Evolutionary conservation across 768 basidiomycete species (phyloP).

Genomic region (Kondoa malvinella): DNA sequence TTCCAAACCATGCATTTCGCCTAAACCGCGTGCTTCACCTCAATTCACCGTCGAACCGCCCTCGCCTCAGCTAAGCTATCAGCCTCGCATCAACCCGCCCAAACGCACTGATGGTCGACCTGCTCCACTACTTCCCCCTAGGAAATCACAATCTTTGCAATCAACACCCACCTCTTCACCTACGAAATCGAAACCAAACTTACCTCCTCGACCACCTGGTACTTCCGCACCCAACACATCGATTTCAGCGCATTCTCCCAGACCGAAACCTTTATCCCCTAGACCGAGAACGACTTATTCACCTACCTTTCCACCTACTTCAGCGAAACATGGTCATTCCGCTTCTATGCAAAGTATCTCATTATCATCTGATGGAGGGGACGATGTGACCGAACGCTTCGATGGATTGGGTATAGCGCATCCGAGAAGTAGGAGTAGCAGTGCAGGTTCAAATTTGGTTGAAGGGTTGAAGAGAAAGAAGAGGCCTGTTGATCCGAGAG

Average conservation of each 20-base stretch:
- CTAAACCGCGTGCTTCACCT: neutral
- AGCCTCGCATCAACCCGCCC: neutral
- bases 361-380: conserved; percentile 1
- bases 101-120: neutral
- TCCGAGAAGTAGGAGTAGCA: too few relatives aligned
- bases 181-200: neutral
- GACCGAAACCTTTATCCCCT: neutral
- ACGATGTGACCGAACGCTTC: neutral
- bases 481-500: neutral
- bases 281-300: neutral
- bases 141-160: neutral
- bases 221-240: neutral
- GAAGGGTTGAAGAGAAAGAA: neutral
- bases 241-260: too few relatives aligned
- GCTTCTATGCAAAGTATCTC: conserved; percentile 4
- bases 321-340: neutral
- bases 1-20: neutral
- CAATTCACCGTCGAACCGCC: neutral
- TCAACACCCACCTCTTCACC: neutral
- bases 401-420: neutral
- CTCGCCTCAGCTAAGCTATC: neutral
- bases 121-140: neutral
- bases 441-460: too few relatives aligned
- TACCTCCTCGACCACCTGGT: neutral
- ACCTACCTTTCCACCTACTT: neutral